These are phyloP conservation scores for Lasiosphaeria miniovina DNA, from an alignment of 495 filamentous ascomycete genomes.

Conservation along the genomic window DNA sequence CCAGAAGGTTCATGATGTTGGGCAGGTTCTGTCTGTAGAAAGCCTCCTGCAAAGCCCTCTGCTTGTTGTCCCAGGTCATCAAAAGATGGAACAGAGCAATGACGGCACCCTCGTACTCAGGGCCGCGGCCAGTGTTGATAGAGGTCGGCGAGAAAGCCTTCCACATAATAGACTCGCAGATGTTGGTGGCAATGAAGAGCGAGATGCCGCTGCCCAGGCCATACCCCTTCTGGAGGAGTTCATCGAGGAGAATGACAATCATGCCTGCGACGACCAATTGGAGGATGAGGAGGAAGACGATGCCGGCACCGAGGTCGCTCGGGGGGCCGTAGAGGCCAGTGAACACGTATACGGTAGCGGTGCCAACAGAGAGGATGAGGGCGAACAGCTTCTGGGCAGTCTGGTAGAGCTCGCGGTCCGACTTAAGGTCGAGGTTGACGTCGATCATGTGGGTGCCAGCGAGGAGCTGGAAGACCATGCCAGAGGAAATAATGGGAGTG, in stretches of 20 bases:
- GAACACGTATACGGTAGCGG: slow-evolving; percentile 94
- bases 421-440: slow-evolving; percentile 98
- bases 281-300: slow-evolving; percentile 94
- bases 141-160: slow-evolving; percentile 99
- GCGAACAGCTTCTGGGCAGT: slow-evolving; percentile 99
- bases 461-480: slow-evolving; percentile 99
- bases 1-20: slow-evolving; percentile 98
- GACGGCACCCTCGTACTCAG: slow-evolving; percentile 98
- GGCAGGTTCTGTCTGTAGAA: slow-evolving; percentile 99
- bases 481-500: slow-evolving; percentile 97
- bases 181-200: slow-evolving; percentile 99
- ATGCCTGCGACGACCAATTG: slow-evolving; percentile 95
- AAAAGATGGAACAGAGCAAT: slow-evolving; percentile 98
- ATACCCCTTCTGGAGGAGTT: slow-evolving; percentile 99
- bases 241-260: slow-evolving; percentile 98
- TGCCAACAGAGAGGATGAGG: slow-evolving; percentile 94
- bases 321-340: slow-evolving; percentile 97
- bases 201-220: slow-evolving; percentile 98
- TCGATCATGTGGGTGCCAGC: slow-evolving; percentile 99
- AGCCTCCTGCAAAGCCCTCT: slow-evolving; percentile 91
- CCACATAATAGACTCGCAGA: slow-evolving; percentile 99
- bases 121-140: slow-evolving; percentile 98
- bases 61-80: slow-evolving; percentile 98
- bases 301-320: slow-evolving; percentile 91
- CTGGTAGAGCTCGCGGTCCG: slow-evolving; percentile 98